Evolutionary conservation across 2,329 filamentous ascomycete genomes (phyloP), one percentile per base, ranked within the genome.

Genomic region (Aspergillus candidus): DNA sequence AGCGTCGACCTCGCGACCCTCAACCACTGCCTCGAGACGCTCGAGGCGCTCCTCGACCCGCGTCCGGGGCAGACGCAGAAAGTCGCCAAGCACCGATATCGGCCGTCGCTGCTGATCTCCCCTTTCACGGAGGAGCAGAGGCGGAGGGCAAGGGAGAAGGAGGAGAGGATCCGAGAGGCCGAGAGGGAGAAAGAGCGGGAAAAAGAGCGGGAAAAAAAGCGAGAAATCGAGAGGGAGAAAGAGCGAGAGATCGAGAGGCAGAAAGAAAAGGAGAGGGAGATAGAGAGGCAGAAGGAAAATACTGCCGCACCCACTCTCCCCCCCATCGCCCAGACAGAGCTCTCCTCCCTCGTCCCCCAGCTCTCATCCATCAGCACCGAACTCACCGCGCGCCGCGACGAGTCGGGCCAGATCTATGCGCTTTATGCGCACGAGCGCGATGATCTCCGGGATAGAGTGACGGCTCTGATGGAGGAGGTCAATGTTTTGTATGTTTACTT

Each of bases 391-490:
- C 55, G 53, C 49, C 70, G 47, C 36, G 37, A 42, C 27, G 58
- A 68, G 44, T 55, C 58, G 3, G 53, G 80, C 71, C 79, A 83
- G 52, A 81, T 86, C 45, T 80, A 84, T 55, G 72, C 72, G 17
- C 63, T 84, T 29, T 74, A 84, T 15, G 72, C 80, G 41, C 73
- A 73, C 34, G 74, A 79, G 48, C 74, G 78, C 45, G 76, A 83
- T 58, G 71, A 70, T 32, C 73, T 81, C 40, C 74, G 76, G 34
- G 70, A 79, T 50, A 75, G 75, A 41, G 79, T 84, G 45, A 69
- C 79, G 17, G 75, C 78, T 46, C 70, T 85, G 11, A 79, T 84
- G 54, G 72, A 72, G 32, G 75, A 78, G 35, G 69, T 84, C 35
- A 58, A 70, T 33, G 73, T 81, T 49, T 68, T 85, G 77, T 83